A percentile compares a stretch with the other conserved stretches of the same genome.
Conservation (phyloP, 257 asterid genomes). For the Jasminum sambac region DNA sequence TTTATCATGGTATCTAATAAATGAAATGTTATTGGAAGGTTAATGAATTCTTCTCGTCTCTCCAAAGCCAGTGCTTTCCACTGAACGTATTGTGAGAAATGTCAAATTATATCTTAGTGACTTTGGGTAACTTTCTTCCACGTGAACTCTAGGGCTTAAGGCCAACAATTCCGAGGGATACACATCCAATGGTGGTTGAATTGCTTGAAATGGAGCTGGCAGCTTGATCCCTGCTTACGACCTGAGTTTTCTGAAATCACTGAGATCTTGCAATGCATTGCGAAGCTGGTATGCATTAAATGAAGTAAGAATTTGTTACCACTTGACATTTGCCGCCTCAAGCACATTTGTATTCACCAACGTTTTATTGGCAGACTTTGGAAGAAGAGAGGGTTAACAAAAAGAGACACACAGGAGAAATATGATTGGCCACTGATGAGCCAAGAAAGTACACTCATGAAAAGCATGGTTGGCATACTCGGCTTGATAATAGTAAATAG, state of each 20-base stretch:
- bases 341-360: too few relatives aligned
- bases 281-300: conserved; percentile 44
- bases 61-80: neutral
- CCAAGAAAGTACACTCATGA: conserved; percentile 18
- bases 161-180: conserved; percentile 55
- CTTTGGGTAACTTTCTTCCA: neutral
- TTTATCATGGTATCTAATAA: neutral
- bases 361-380: conserved; percentile 30
- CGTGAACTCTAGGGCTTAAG: conserved; percentile 55
- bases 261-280: conserved; percentile 48
- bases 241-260: conserved; percentile 81
- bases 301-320: neutral
- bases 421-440: conserved; percentile 13
- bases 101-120: neutral
- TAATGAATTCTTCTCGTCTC: neutral
- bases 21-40: neutral
- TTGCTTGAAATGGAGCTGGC: conserved; percentile 79
- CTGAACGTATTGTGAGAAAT: neutral
- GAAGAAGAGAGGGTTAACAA: conserved; percentile 55
- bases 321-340: neutral
- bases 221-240: conserved; percentile 65
- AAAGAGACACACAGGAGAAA: conserved; percentile 48
- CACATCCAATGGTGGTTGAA: conserved; percentile 61
- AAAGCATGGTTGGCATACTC: neutral
- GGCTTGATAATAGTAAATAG: neutral